Conservation (phyloP, 208 protist species). For the Leishmania amazonensis region DNA sequence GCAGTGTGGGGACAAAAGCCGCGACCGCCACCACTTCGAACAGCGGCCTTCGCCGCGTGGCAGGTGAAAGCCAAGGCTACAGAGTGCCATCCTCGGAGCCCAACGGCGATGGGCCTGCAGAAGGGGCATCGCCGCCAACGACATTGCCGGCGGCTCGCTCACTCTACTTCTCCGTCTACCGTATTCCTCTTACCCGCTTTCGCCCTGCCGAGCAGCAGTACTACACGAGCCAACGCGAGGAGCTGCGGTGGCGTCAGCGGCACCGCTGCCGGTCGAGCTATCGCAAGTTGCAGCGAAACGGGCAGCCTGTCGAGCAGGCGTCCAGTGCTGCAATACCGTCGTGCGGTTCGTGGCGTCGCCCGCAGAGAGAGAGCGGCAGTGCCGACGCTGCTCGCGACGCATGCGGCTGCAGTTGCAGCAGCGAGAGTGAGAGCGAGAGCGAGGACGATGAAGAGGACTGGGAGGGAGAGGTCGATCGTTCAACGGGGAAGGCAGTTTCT, state of each 20-base stretch:
- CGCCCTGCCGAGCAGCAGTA: constrained; percentile 61
- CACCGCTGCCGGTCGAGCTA: constrained; percentile 18
- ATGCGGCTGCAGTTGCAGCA: not conserved
- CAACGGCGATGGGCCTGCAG: not conserved
- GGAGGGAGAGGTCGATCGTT: not conserved
- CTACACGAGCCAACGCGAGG: constrained; percentile 59
- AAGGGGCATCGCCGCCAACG: not conserved
- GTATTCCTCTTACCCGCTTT: constrained; percentile 60
- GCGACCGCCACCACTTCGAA: not conserved
- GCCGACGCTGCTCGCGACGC: not conserved
- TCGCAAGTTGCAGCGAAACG: not conserved
- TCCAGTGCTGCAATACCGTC: not conserved
- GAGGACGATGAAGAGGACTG: not conserved
- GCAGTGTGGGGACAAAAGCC: not conserved
- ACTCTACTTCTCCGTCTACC: constrained; percentile 65
- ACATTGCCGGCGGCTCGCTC: constrained; percentile 17
- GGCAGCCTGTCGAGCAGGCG: not conserved
- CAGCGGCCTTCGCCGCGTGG: not conserved
- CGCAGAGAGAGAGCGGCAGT: not conserved
- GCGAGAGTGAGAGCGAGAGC: constrained; percentile 8
- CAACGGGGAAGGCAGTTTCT: not conserved
- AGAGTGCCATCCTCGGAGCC: not conserved
- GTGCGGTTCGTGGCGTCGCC: not conserved
- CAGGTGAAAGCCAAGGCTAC: constrained; percentile 2
- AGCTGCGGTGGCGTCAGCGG: constrained; percentile 48